Percentiles rank a stretch among this genome's conserved stretches.
Evolutionary conservation across 108 stramenopile species (phyloP).

Genomic region (Stephanodiscus triporus): DNA sequence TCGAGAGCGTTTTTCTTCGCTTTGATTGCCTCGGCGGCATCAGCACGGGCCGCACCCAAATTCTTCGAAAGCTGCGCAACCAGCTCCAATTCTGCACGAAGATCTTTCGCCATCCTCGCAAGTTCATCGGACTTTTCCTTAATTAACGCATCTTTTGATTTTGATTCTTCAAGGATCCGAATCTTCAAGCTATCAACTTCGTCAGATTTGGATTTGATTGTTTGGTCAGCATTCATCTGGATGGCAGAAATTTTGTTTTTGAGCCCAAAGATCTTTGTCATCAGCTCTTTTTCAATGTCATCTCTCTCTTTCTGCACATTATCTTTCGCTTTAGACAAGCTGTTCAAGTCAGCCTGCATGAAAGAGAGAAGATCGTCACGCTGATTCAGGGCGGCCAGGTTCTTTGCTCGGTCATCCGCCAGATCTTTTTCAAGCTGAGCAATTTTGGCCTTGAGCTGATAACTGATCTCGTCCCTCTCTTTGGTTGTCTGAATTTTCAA

Average conservation of each 20-base stretch:
- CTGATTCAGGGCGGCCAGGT: constrained; percentile 22
- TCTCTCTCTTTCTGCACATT: constrained; percentile 34
- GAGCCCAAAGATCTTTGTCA: constrained; percentile 14
- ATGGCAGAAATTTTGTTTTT: constrained; percentile 18
- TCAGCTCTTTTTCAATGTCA: constrained; percentile 21
- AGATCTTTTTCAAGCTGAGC: constrained; percentile 22
- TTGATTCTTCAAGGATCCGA: constrained; percentile 12
- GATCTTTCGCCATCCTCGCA: constrained; percentile 11
- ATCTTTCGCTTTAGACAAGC: constrained; percentile 32
- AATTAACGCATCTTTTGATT: constrained; percentile 16
- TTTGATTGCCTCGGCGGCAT: constrained; percentile 15
- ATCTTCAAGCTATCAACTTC: constrained; percentile 22
- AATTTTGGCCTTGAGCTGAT: constrained; percentile 31
- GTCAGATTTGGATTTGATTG: constrained; percentile 15
- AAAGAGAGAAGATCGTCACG: constrained; percentile 22
- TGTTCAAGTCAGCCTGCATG: constrained; percentile 29
- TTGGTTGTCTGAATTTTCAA: constrained; percentile 32
- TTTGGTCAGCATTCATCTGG: constrained; percentile 19
- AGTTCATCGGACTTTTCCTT: constrained; percentile 16
- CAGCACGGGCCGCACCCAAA: constrained; percentile 7
- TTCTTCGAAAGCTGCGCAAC: constrained; percentile 29
- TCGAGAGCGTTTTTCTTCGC: constrained; percentile 6
- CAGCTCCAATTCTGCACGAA: constrained; percentile 1
- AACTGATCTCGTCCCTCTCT: constrained; percentile 18
- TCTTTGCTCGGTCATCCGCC: constrained; percentile 14